phyloP scores from a whole-genome alignment of 768 basidiomycete species.

The Phlegmacium glaucopus region DNA sequence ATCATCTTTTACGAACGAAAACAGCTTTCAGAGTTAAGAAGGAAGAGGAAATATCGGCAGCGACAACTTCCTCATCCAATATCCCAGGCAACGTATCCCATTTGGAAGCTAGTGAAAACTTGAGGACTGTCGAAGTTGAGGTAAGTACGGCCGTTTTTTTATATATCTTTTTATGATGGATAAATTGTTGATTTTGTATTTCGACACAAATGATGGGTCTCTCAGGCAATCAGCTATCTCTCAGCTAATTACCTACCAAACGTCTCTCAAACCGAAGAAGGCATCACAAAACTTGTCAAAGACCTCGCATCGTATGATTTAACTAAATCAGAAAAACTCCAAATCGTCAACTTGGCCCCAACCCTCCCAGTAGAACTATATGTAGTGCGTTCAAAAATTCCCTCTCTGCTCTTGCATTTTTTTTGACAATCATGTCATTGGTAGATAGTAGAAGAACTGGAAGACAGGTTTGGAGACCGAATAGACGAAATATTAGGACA shows the following conservation, averaged over 20 bases:
- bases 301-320: slow-evolving; percentile 65
- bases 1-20: slow-evolving; percentile 68
- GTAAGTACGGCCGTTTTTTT: slow-evolving; percentile 32
- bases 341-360: slow-evolving; percentile 88
- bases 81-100: slow-evolving; percentile 18
- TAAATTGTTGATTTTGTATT: not conserved
- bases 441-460: slow-evolving; percentile 92
- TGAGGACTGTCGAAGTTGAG: slow-evolving; percentile 85
- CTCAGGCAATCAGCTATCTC: slow-evolving; percentile 83
- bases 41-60: slow-evolving; percentile 57
- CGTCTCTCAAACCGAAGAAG: slow-evolving; percentile 55
- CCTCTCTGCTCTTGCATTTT: not conserved
- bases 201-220: not conserved
- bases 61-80: not conserved
- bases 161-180: not conserved
- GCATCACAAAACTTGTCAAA: slow-evolving; percentile 64
- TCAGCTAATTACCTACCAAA: slow-evolving; percentile 73
- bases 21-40: slow-evolving; percentile 73
- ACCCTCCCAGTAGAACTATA: slow-evolving; percentile 83
- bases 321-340: slow-evolving; percentile 90
- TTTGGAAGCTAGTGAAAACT: slow-evolving; percentile 68
- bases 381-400: slow-evolving; percentile 52
- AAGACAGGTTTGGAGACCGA: slow-evolving; percentile 71
- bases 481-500: slow-evolving; percentile 63
- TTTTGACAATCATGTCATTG: not conserved